Conservation (phyloP, 2,329 filamentous ascomycete genomes). For the Talaromyces sp. region DNA sequence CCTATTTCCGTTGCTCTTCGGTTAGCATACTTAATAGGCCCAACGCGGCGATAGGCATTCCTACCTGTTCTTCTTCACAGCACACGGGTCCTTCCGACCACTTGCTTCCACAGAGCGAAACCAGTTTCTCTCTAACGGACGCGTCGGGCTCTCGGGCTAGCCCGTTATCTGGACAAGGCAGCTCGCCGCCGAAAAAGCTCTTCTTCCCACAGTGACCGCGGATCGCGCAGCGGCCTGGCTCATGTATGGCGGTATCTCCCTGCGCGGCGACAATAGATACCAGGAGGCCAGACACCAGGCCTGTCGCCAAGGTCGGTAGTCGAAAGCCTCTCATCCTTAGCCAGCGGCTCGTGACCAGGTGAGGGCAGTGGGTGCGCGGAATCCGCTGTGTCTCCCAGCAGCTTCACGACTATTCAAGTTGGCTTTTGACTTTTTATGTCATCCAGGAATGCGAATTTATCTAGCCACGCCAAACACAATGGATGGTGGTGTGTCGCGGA, state of each 20-base stretch:
- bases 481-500: not conserved
- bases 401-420: not conserved
- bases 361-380: not conserved
- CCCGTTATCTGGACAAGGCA: slow-evolving; percentile 91
- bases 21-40: slow-evolving; percentile 12
- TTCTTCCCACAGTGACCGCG: slow-evolving; percentile 88
- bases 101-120: slow-evolving; percentile 79
- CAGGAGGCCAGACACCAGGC: slow-evolving; percentile 24
- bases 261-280: slow-evolving; percentile 24
- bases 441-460: not conserved
- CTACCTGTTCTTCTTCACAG: slow-evolving; percentile 71
- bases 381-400: not conserved
- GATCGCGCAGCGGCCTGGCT: slow-evolving; percentile 83
- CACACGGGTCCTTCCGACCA: slow-evolving; percentile 84
- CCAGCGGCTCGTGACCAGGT: slow-evolving; percentile 6
- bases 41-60: not conserved
- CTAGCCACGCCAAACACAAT: not conserved
- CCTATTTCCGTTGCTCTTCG: slow-evolving; percentile 41
- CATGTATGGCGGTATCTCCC: slow-evolving; percentile 58
- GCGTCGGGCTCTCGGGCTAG: slow-evolving; percentile 69
- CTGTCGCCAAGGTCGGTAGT: slow-evolving; percentile 21
- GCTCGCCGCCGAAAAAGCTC: slow-evolving; percentile 79
- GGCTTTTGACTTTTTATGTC: not conserved
- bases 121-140: slow-evolving; percentile 69
- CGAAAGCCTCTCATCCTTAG: slow-evolving; percentile 27